Percentiles rank a stretch among this genome's conserved stretches.
phyloP scores from a whole-genome alignment of 176 grass and related monocot genomes.

The Carex scoparia region DNA sequence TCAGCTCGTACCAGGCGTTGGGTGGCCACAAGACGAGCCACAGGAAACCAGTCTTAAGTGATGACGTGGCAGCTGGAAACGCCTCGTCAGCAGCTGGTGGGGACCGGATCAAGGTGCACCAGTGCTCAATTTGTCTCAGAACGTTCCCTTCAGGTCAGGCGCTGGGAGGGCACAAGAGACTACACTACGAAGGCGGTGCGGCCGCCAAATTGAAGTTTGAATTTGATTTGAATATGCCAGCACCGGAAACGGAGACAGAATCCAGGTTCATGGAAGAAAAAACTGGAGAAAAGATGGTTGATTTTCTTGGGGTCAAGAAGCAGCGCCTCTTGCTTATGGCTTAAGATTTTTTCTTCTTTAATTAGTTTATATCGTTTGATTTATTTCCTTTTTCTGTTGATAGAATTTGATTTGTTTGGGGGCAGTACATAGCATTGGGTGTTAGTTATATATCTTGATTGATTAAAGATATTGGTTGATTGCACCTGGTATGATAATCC shows the following conservation, averaged over 20 bases:
- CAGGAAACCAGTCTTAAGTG: constrained; percentile 37
- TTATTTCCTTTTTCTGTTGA: constrained; percentile 18
- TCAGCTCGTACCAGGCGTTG: constrained; percentile 66
- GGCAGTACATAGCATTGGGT: constrained; percentile 9
- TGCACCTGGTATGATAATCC: constrained; percentile 5
- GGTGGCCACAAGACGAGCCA: constrained; percentile 82
- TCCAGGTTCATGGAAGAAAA: neutral
- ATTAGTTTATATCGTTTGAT: neutral
- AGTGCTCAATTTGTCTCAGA: constrained; percentile 47
- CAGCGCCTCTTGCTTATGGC: constrained; percentile 13
- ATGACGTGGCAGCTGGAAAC: neutral
- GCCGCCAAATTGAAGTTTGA: constrained; percentile 42
- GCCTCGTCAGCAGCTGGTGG: neutral
- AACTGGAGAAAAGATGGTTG: neutral
- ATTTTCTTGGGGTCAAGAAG: constrained; percentile 26
- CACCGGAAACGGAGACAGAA: neutral
- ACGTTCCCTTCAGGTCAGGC: constrained; percentile 84
- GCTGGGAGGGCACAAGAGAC: constrained; percentile 82
- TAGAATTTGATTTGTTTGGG: constrained; percentile 1
- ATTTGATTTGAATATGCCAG: constrained; percentile 45
- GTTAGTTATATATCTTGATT: neutral
- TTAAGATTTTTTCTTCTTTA: constrained; percentile 2
- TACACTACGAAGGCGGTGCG: constrained; percentile 55
- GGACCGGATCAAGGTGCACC: constrained; percentile 45
- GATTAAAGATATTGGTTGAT: constrained; percentile 9